Base-by-base conservation (phyloP, 768 basidiomycete species). In the Melanogaster broomeanus region DNA sequence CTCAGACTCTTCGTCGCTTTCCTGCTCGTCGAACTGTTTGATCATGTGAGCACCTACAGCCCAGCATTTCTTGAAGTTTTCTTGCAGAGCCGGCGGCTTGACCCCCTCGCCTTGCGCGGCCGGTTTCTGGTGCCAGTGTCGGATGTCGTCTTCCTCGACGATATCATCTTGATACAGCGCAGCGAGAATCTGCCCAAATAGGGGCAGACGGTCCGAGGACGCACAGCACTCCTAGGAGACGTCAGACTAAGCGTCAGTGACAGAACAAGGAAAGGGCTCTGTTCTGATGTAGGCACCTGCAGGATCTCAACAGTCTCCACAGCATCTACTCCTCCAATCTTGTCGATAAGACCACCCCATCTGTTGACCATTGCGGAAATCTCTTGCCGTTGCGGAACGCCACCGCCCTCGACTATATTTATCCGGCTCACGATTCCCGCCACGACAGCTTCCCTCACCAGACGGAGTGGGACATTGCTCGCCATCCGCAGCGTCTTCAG, bases 401-500 rank as follows among this genome's bases (percentile, higher is more conserved):
- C 74, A 28, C 81, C 81, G 3, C 77, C 81, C 3, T 80, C 79
- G 2, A 84, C 76, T 37, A 92, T 70, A 43, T 74, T 74, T 41
- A 94, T 85, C 52, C 80, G 80, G 52, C 84, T 83, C 49, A 96
- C 84, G 51, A 98, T 78, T 34, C 84, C 89, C n/a, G 79, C 79
- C 33, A 98, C 77, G n/a, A 98, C 91, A 15, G 88, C 89, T 68
- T 94, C 88, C 45, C 90, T 79, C 15, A 97, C 94, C 45, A 84
- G 78, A n/a, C 79, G 80, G 18, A 97, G 78, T 11, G 90, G 82
- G 24, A 98, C 96, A 61, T 98, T 98, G 62, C 88, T 90, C 31
- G 93, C 93, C 92, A 98, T 96, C 43, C 95, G 89, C 40, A 99
- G 80, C 39, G 96, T 97, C 74, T 96, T 93, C 53, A 98, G 79